phyloP scores from a whole-genome alignment of 2,329 filamentous ascomycete genomes.

The Colletotrichum brevisporum region DNA sequence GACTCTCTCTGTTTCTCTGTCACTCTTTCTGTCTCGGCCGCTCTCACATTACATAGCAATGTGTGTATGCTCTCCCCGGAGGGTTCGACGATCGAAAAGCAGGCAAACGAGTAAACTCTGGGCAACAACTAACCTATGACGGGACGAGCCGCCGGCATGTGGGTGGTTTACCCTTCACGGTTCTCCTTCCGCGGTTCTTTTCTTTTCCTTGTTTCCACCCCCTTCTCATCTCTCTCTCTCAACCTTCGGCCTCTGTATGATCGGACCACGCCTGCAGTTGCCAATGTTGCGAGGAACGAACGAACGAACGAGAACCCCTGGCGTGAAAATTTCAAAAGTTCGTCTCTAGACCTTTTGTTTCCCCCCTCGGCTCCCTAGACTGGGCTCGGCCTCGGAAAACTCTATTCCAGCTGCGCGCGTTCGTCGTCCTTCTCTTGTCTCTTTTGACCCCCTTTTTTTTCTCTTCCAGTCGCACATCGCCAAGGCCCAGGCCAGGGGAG shows the following conservation, averaged over 20 bases:
- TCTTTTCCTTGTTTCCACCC: not conserved
- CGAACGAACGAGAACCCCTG: not conserved
- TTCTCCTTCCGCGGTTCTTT: too few relatives aligned
- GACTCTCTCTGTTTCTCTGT: too few relatives aligned
- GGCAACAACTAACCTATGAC: not conserved
- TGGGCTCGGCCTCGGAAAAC: not conserved
- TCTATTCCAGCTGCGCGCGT: not conserved
- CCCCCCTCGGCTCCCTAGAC: too few relatives aligned
- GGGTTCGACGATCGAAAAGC: too few relatives aligned
- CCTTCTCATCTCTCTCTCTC: too few relatives aligned
- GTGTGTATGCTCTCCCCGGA: too few relatives aligned
- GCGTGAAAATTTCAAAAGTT: constrained; percentile 31
- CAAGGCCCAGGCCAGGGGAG: constrained; percentile 10
- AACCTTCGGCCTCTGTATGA: too few relatives aligned
- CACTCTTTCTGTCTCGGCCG: too few relatives aligned
- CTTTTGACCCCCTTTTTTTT: not conserved
- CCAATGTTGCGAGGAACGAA: not conserved
- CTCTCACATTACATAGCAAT: too few relatives aligned
- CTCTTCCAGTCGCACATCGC: not conserved
- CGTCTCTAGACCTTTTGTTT: constrained; percentile 4
- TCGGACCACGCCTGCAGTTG: not conserved
- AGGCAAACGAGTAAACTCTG: not conserved
- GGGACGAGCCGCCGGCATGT: too few relatives aligned
- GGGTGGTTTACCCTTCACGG: too few relatives aligned
- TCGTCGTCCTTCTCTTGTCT: not conserved